Evolutionary conservation across 768 basidiomycete genomes (phyloP).

Genomic region (Russula virescens): DNA sequence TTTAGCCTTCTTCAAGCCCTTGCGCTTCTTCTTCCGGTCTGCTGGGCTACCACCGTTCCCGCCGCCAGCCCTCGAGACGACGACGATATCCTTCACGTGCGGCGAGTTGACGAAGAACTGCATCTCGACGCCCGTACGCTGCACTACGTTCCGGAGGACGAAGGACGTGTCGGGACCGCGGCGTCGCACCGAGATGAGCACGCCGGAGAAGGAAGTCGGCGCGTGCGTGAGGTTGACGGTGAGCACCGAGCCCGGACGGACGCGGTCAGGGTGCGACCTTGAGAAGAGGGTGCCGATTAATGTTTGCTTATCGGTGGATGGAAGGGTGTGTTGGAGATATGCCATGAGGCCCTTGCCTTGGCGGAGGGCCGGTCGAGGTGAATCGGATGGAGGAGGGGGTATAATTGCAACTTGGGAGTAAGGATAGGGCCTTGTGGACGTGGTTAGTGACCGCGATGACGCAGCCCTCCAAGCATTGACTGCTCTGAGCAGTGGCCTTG

Average conservation of each 20-base stretch:
- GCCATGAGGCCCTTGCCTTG: slow-evolving; percentile 76
- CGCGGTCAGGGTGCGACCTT: slow-evolving; percentile 56
- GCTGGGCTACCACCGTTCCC: neutral
- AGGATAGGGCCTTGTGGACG: slow-evolving; percentile 41
- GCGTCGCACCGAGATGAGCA: slow-evolving; percentile 76
- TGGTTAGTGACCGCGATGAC: slow-evolving; percentile 5
- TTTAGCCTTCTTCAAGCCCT: slow-evolving; percentile 71
- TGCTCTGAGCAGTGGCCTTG: slow-evolving; percentile 2
- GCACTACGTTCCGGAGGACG: slow-evolving; percentile 81
- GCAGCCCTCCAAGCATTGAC: neutral
- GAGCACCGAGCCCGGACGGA: slow-evolving; percentile 82
- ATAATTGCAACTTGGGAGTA: slow-evolving; percentile 67
- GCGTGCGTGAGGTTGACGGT: slow-evolving; percentile 72
- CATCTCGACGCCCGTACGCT: slow-evolving; percentile 90
- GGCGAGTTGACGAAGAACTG: slow-evolving; percentile 84
- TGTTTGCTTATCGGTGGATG: slow-evolving; percentile 60
- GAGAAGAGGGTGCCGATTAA: slow-evolving; percentile 70
- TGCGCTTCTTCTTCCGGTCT: slow-evolving; percentile 24
- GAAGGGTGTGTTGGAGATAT: slow-evolving; percentile 59
- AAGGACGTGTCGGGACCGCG: slow-evolving; percentile 87
- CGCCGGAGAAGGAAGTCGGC: slow-evolving; percentile 81
- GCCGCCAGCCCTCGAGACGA: slow-evolving; percentile 38
- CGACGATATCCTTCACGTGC: slow-evolving; percentile 78
- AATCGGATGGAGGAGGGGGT: slow-evolving; percentile 39
- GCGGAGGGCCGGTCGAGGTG: slow-evolving; percentile 43